A percentile compares a stretch with the other conserved stretches of the same genome.
phyloP scores from a whole-genome alignment of 768 basidiomycete species.

The Pisolithus marmoratus region DNA sequence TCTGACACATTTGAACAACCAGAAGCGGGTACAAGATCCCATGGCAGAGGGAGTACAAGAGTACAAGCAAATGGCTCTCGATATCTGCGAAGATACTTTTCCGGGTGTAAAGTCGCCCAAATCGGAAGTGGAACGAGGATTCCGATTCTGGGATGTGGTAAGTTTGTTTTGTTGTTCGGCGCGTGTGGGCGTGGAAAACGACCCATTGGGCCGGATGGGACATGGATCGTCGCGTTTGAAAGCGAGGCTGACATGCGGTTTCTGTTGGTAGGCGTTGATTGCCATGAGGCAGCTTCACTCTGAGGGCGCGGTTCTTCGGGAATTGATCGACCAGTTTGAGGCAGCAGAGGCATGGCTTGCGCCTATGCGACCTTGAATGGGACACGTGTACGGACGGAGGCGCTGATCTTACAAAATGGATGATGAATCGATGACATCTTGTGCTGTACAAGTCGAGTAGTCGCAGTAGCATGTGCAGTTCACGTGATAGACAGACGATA shows the following conservation, averaged over 20 bases:
- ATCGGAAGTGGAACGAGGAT: slow-evolving; percentile 89
- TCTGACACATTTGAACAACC: slow-evolving; percentile 80
- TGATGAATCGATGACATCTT: too few species aligned
- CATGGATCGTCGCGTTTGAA: not conserved
- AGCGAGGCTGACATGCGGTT: slow-evolving; percentile 22
- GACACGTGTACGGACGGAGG: not conserved
- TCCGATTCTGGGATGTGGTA: slow-evolving; percentile 98
- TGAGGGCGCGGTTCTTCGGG: slow-evolving; percentile 73
- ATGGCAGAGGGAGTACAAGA: slow-evolving; percentile 75
- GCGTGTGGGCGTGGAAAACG: not conserved
- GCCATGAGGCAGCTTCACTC: slow-evolving; percentile 88
- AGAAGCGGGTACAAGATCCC: slow-evolving; percentile 69
- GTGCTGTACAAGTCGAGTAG: too few species aligned
- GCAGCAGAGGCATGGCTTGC: slow-evolving; percentile 90
- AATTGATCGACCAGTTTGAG: slow-evolving; percentile 94
- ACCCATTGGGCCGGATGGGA: slow-evolving; percentile 4
- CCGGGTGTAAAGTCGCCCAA: slow-evolving; percentile 84
- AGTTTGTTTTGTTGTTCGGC: slow-evolving; percentile 32
- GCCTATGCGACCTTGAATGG: slow-evolving; percentile 76
- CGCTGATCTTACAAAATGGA: too few species aligned
- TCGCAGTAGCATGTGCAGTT: too few species aligned
- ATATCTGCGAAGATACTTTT: slow-evolving; percentile 92
- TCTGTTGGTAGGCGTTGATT: slow-evolving; percentile 56
- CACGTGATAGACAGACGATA: not conserved
- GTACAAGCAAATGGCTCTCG: slow-evolving; percentile 82